Conservation (phyloP, 176 grass and related monocot species). For the Microstegium vimineum region DNA sequence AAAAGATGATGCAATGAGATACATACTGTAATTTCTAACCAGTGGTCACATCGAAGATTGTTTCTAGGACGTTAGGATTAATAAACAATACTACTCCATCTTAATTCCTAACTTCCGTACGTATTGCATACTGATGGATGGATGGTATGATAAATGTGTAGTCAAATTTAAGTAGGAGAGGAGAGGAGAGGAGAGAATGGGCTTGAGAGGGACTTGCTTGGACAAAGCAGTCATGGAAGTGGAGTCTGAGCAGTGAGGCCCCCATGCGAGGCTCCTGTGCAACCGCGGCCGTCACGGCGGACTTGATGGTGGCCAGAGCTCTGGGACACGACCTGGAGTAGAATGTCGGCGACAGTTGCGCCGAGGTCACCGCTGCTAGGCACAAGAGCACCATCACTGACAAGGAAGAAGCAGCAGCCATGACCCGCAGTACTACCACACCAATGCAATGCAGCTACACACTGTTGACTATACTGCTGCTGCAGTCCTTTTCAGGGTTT, state of each 20-base stretch:
- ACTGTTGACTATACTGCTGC: not conserved
- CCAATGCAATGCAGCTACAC: not conserved
- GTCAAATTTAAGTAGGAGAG: not conserved
- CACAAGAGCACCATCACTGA: slow-evolving; percentile 22
- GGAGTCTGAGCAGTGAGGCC: slow-evolving; percentile 73
- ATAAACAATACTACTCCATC: not conserved
- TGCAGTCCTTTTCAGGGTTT: not conserved
- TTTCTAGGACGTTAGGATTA: not conserved
- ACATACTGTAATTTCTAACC: not conserved
- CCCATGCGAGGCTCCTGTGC: slow-evolving; percentile 58
- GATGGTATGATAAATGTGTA: not conserved
- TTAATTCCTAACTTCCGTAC: not conserved
- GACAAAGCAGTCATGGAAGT: slow-evolving; percentile 94
- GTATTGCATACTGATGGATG: not conserved
- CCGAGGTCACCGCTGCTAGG: slow-evolving; percentile 31
- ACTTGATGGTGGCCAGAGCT: slow-evolving; percentile 39
- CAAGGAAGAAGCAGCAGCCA: not conserved
- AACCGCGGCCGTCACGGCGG: slow-evolving; percentile 53
- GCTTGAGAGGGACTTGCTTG: slow-evolving; percentile 49
- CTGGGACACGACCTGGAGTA: slow-evolving; percentile 58
- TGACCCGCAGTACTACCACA: not conserved
- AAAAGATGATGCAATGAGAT: not conserved
- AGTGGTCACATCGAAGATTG: not conserved
- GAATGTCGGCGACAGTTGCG: slow-evolving; percentile 65
- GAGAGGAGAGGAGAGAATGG: not conserved